phyloP scores from a whole-genome alignment of 345 rosid genomes.

The Rhodamnia argentea region DNA sequence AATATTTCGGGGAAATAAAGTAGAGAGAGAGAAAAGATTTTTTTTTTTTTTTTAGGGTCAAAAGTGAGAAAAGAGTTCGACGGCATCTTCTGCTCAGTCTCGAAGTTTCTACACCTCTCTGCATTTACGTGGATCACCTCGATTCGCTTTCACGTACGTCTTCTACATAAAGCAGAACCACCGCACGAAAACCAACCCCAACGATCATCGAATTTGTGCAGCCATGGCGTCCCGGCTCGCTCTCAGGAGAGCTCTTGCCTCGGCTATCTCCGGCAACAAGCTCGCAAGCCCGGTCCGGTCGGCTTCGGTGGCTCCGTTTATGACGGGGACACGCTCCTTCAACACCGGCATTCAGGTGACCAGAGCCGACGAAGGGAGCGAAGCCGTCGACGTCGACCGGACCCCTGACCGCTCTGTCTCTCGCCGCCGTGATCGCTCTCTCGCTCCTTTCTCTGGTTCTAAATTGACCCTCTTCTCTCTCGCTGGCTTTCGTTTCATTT shows the following conservation, averaged over 20 bases:
- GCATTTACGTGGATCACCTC: not conserved
- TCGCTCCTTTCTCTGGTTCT: slow-evolving; percentile 6
- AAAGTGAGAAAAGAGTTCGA: not conserved
- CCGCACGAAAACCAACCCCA: not conserved
- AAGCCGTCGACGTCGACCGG: slow-evolving; percentile 4
- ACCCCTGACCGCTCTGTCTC: slow-evolving; percentile 6
- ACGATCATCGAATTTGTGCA: not conserved
- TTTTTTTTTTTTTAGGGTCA: too few species aligned
- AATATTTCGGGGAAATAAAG: too few species aligned
- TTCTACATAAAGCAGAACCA: not conserved
- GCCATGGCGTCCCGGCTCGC: slow-evolving; percentile 18
- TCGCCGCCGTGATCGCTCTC: not conserved
- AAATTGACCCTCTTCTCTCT: not conserved
- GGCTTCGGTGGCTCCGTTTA: not conserved
- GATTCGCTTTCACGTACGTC: not conserved
- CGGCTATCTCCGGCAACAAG: not conserved
- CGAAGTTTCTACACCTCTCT: not conserved
- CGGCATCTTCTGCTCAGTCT: not conserved
- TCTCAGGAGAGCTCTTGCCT: slow-evolving; percentile 14
- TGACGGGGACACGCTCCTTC: slow-evolving; percentile 15
- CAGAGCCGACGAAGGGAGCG: slow-evolving; percentile 2
- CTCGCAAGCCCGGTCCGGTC: not conserved
- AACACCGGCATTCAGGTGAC: slow-evolving; percentile 11
- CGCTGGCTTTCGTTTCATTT: not conserved
- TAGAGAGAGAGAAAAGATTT: too few species aligned